phyloP scores from a whole-genome alignment of 208 protist genomes.

The Wallacemonas sp. region DNA sequence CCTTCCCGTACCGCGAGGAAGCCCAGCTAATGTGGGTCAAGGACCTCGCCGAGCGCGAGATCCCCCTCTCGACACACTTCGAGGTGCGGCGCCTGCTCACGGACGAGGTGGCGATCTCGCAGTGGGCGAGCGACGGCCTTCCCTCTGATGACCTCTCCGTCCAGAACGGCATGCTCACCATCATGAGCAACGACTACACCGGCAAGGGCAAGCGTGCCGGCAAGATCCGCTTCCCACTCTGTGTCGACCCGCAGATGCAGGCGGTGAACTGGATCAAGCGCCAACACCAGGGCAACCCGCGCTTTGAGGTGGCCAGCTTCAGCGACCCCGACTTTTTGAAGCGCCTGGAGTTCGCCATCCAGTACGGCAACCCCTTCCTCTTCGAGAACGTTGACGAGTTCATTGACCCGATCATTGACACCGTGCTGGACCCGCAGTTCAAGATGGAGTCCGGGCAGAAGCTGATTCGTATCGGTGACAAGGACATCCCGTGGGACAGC shows the following conservation, averaged over 20 bases:
- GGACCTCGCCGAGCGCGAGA: constrained; percentile 85
- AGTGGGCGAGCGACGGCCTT: constrained; percentile 97
- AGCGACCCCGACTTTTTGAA: constrained; percentile 97
- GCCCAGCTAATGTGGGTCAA: constrained; percentile 91
- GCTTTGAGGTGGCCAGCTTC: constrained; percentile 96
- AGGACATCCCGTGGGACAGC: constrained; percentile 97
- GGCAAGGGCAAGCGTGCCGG: constrained; percentile 77
- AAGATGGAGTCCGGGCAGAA: constrained; percentile 75
- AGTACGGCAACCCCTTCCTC: constrained; percentile 98
- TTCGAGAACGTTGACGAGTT: constrained; percentile 99
- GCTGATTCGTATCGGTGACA: constrained; percentile 94
- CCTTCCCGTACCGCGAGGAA: constrained; percentile 95
- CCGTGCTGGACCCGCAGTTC: constrained; percentile 98
- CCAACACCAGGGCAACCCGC: constrained; percentile 90
- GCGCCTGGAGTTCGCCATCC: constrained; percentile 96
- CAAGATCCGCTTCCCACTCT: constrained; percentile 96
- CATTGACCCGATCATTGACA: constrained; percentile 99
- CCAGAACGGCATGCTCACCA: constrained; percentile 98
- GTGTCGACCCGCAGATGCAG: constrained; percentile 99
- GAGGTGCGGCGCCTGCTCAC: constrained; percentile 93
- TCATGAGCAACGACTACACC: constrained; percentile 81
- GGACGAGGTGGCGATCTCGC: constrained; percentile 96
- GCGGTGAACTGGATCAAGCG: constrained; percentile 99
- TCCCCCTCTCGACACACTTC: constrained; percentile 93
- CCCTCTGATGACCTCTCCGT: constrained; percentile 98